Conservation (phyloP, 2,329 filamentous ascomycete genomes). For the Fusarium setosum region DNA sequence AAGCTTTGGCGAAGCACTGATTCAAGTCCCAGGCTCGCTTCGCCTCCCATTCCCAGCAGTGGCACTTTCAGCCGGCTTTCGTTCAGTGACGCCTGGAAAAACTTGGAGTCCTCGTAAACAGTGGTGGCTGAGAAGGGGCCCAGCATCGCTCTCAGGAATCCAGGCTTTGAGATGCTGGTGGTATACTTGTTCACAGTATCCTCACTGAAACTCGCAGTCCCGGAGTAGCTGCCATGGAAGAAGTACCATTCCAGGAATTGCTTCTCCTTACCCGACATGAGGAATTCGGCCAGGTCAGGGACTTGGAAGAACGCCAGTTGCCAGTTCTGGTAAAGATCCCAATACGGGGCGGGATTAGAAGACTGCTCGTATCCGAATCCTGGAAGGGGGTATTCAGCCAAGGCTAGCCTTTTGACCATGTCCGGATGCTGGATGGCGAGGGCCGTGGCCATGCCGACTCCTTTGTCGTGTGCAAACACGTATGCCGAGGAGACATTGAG, state of each 20-base stretch:
- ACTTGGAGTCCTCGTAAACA: constrained; percentile 47
- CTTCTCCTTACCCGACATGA: constrained; percentile 55
- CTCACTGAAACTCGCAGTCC: constrained; percentile 49
- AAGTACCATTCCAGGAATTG: constrained; percentile 60
- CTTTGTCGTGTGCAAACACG: constrained; percentile 59
- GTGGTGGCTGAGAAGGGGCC: constrained; percentile 48
- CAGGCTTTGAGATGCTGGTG: constrained; percentile 54
- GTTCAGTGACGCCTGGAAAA: constrained; percentile 49
- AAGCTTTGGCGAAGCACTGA: constrained; percentile 3
- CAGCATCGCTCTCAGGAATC: constrained; percentile 54
- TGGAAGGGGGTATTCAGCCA: constrained; percentile 55
- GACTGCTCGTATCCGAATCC: constrained; percentile 54
- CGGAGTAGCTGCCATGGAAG: constrained; percentile 56
- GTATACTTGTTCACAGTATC: constrained; percentile 54
- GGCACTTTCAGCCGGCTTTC: constrained; percentile 22
- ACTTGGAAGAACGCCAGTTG: constrained; percentile 59
- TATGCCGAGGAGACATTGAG: constrained; percentile 55
- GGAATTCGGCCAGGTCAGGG: constrained; percentile 58
- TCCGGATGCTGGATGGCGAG: constrained; percentile 51
- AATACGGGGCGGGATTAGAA: constrained; percentile 45
- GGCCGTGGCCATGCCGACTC: constrained; percentile 54
- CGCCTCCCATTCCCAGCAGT: constrained; percentile 40
- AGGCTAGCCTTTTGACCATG: constrained; percentile 48
- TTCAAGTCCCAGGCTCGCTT: constrained; percentile 38
- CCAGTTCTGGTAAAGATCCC: constrained; percentile 55